Base-by-base conservation (phyloP, 2,329 filamentous ascomycete species). In the Hortaea werneckii region DNA sequence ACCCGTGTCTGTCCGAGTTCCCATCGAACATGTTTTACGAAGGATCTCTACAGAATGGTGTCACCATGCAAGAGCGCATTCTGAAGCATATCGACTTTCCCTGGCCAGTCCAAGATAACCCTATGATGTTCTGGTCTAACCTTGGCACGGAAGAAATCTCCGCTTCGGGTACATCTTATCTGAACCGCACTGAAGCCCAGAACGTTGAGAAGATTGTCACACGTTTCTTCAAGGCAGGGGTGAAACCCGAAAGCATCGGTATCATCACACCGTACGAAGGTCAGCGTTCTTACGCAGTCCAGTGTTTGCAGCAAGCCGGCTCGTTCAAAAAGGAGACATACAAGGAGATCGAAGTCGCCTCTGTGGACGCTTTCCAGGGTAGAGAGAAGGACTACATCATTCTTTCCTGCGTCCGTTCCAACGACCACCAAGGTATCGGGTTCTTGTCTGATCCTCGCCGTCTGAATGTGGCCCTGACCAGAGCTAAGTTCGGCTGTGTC, bases 91-190 rank as follows among this genome's bases (percentile, higher is more conserved):
- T 98, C 28, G 92, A 98, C 66, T 98, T 98, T 65, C 92, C 92
- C 9, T 98, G 92, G 92, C 92, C 92, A 2, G 87, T 95, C 29
- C 43, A 75, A 13, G 90, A 96, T 63, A 87, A 82, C 56, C 92
- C 92, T 3, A 98, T 98, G 92, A 96, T 96, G 92, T 98, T 98
- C 71, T 98, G 92, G 92, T 94, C 88, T 27, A 98, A 98, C 64
- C 73, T 95, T 45, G 92, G 92, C 49, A 94, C 94, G 49, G 92
- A 98, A 67, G 92, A 98, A 67, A 98, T 98, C 42, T 95, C 90
- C 5, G 92, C 92, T 1, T 95, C 89, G 27, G 92, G 92, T 61
- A 98, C 92, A 2, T 96, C 90, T 2, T 98, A 98, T 62, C 82
- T 98, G 55, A 98, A 98, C 67, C 86, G 92, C 40, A 96, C 92